These are phyloP conservation scores for Sclerotinia borealis DNA, from an alignment of 2,329 filamentous ascomycete species.

Conservation along the genomic window DNA sequence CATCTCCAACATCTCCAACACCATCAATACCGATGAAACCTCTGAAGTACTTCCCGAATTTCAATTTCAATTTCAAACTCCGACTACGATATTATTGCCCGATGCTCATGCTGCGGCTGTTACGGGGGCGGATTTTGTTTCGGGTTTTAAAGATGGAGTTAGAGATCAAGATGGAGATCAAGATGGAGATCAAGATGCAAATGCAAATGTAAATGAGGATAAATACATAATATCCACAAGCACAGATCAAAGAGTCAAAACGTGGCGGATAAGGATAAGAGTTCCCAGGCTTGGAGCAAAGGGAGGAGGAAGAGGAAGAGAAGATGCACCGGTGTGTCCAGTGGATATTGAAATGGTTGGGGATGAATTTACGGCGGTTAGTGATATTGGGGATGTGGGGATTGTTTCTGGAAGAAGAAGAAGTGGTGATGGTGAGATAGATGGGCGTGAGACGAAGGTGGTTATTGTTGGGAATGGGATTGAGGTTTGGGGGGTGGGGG, in stretches of 20 bases:
- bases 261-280: constrained; percentile 39
- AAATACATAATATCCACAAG: constrained; percentile 41
- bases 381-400: constrained; percentile 50
- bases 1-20: background rate
- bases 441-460: constrained; percentile 17
- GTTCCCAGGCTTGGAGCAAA: constrained; percentile 12
- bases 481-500: constrained; percentile 26
- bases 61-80: background rate
- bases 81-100: constrained; percentile 36
- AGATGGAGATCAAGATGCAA: constrained; percentile 2
- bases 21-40: background rate
- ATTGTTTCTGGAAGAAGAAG: constrained; percentile 5
- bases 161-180: background rate
- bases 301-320: constrained; percentile 14
- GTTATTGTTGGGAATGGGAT: constrained; percentile 33
- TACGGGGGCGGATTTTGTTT: constrained; percentile 45
- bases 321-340: constrained; percentile 9
- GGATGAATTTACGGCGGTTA: constrained; percentile 52
- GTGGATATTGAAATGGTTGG: constrained; percentile 38
- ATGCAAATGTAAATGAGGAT: too few relatives aligned
- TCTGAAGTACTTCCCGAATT: too few relatives aligned
- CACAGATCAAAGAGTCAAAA: constrained; percentile 57
- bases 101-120: constrained; percentile 67
- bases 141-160: background rate
- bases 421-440: too few relatives aligned